These are phyloP conservation scores for Akanthomyces uredinophilus DNA, from an alignment of 2,329 filamentous ascomycete species.

Conservation along the genomic window DNA sequence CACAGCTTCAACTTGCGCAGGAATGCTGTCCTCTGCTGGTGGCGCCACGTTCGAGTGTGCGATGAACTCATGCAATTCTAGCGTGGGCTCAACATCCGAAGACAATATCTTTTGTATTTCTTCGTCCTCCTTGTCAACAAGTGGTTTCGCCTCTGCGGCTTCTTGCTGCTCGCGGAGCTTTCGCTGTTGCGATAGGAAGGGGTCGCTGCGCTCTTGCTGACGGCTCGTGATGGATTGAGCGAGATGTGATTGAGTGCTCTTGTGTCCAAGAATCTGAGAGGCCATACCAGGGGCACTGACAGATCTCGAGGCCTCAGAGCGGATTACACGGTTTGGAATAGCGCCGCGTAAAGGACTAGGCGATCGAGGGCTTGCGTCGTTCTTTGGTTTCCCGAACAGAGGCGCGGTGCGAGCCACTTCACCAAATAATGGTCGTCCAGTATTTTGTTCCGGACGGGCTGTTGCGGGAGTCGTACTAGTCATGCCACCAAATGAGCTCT, in stretches of 20 bases:
- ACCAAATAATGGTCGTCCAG: constrained; percentile 46
- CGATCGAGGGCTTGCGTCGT: constrained; percentile 58
- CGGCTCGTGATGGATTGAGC: constrained; percentile 36
- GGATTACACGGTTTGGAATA: constrained; percentile 44
- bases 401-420: constrained; percentile 47
- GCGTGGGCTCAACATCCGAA: constrained; percentile 56
- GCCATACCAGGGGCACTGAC: constrained; percentile 57
- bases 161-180: constrained; percentile 50
- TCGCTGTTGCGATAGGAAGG: constrained; percentile 45
- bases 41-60: constrained; percentile 52
- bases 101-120: constrained; percentile 58
- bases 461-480: constrained; percentile 33
- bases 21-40: constrained; percentile 51
- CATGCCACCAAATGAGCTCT: constrained; percentile 53
- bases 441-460: constrained; percentile 37
- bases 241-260: constrained; percentile 32
- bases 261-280: constrained; percentile 45
- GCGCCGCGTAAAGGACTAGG: constrained; percentile 64
- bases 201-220: constrained; percentile 37
- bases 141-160: constrained; percentile 50
- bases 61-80: constrained; percentile 62
- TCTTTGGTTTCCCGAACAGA: constrained; percentile 47
- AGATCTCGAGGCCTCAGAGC: constrained; percentile 49
- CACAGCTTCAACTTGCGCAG: constrained; percentile 59
- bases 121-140: constrained; percentile 66